Percentiles rank a stretch among this genome's conserved stretches.
These are phyloP conservation scores for Hydrangea macrophylla DNA, from an alignment of 148 eudicot genomes.

Conservation along the genomic window DNA sequence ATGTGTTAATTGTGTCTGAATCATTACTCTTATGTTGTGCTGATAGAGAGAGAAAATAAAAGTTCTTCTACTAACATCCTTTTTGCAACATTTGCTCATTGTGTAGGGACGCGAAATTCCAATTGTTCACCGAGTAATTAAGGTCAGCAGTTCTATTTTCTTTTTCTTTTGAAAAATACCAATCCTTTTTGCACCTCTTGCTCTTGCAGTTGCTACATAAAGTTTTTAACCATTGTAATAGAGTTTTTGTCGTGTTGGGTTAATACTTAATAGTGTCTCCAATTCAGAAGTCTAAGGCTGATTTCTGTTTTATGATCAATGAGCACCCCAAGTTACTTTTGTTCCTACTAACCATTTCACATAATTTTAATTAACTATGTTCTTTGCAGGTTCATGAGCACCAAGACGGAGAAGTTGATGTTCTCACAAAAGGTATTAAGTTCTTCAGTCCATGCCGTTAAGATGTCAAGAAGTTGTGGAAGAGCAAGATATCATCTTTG, in stretches of 20 bases:
- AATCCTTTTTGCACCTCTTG: no score
- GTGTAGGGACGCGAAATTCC: conserved; percentile 74
- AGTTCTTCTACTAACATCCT: neutral
- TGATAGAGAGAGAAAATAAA: neutral
- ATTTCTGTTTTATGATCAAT: no score
- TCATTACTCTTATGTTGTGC: neutral
- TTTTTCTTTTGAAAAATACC: no score
- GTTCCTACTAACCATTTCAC: neutral
- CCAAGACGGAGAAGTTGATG: conserved; percentile 42
- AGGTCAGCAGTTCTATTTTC: conserved; percentile 30
- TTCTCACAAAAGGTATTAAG: conserved; percentile 41
- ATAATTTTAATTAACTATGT: neutral
- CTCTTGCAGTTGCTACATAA: no score
- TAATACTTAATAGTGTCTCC: no score
- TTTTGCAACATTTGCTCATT: conserved; percentile 9
- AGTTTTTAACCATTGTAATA: no score
- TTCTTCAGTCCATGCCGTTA: neutral
- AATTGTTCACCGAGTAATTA: conserved; percentile 76
- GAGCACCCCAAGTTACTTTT: neutral
- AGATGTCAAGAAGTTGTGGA: neutral
- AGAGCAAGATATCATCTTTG: neutral
- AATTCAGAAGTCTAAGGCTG: no score
- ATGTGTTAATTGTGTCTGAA: neutral
- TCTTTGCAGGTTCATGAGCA: conserved; percentile 44
- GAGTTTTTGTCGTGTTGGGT: no score